Percentiles rank a stretch among this genome's conserved stretches.
Conservation (phyloP, 129 eudicot species). For the Escallonia herrerae region DNA sequence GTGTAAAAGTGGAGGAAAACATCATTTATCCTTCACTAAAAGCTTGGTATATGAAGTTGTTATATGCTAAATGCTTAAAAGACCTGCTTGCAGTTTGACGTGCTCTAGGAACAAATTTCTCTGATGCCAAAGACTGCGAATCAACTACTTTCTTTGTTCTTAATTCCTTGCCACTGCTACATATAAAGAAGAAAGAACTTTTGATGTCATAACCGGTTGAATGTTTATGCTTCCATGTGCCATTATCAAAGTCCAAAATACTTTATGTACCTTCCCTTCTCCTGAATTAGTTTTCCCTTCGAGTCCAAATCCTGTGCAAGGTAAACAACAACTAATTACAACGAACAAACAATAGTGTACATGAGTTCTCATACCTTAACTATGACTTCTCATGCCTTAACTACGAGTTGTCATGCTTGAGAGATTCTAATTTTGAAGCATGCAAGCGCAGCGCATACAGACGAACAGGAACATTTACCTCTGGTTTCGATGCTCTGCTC, state of each 20-base stretch:
- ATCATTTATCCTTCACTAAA: too few relatives aligned
- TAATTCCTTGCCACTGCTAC: conserved; percentile 31
- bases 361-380: too few relatives aligned
- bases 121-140: conserved; percentile 22
- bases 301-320: conserved; percentile 25
- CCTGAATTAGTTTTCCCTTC: conserved; percentile 24
- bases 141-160: conserved; percentile 27
- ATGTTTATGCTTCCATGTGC: background rate
- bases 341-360: background rate
- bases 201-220: background rate
- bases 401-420: too few relatives aligned
- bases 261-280: conserved; percentile 35
- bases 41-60: too few relatives aligned
- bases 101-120: conserved; percentile 30
- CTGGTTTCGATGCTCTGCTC: conserved; percentile 31
- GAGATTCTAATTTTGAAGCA: too few relatives aligned
- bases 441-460: background rate
- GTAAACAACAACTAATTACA: background rate
- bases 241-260: background rate
- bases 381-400: too few relatives aligned
- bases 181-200: conserved; percentile 8
- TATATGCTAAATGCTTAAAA: background rate
- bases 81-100: conserved; percentile 45
- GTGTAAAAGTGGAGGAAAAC: too few relatives aligned
- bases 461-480: conserved; percentile 27